A percentile compares a stretch with the other conserved stretches of the same genome.
Conservation (phyloP, 2,329 filamentous ascomycete genomes). For the Microascus cirrosus region DNA sequence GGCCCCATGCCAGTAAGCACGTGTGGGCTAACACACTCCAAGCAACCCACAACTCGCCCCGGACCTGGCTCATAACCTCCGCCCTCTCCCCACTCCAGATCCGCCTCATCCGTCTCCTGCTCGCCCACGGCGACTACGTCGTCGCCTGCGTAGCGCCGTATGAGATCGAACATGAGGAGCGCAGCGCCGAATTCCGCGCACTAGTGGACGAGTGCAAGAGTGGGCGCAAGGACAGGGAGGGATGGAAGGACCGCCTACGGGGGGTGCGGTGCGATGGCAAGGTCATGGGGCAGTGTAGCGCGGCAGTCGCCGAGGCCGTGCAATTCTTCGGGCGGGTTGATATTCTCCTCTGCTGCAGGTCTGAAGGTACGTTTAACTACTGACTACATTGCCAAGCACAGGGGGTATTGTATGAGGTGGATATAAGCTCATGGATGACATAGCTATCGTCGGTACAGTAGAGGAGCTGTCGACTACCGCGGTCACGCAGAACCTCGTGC, state of each 20-base stretch:
- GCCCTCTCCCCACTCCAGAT: slow-evolving; percentile 78
- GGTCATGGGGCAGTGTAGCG: slow-evolving; percentile 61
- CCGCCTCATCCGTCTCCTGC: slow-evolving; percentile 66
- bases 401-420: not conserved
- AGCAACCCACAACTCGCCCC: slow-evolving; percentile 62
- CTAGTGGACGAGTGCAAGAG: slow-evolving; percentile 63
- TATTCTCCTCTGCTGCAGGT: slow-evolving; percentile 81
- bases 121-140: slow-evolving; percentile 86
- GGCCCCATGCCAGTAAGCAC: not conserved
- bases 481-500: slow-evolving; percentile 65
- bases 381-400: not conserved
- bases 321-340: slow-evolving; percentile 78
- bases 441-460: slow-evolving; percentile 78
- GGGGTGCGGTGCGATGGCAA: slow-evolving; percentile 54
- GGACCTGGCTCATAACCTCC: slow-evolving; percentile 87
- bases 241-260: slow-evolving; percentile 70
- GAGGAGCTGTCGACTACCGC: slow-evolving; percentile 73
- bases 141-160: slow-evolving; percentile 70
- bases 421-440: not conserved
- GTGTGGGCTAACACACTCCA: slow-evolving; percentile 6
- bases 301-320: slow-evolving; percentile 78
- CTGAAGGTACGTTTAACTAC: slow-evolving; percentile 52
- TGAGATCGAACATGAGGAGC: slow-evolving; percentile 66
- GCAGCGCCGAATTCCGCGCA: slow-evolving; percentile 68
- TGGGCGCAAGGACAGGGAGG: slow-evolving; percentile 52